Conservation (phyloP, 441 rosid species). For the Heliophila coronopifolia region DNA sequence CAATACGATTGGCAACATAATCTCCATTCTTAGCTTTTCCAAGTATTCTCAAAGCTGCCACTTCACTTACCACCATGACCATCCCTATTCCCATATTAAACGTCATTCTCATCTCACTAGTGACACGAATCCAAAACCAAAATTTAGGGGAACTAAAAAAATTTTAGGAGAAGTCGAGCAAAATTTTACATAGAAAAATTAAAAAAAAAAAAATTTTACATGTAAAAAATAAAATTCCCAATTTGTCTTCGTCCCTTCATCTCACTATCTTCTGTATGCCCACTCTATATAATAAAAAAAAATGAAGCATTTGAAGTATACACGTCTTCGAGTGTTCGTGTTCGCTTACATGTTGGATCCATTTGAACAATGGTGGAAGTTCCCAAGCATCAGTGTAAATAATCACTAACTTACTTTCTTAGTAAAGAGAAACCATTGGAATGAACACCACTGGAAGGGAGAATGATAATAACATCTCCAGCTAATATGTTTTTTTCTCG, state of each 20-base stretch:
- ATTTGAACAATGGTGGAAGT: constrained; percentile 61
- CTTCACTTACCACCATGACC: constrained; percentile 64
- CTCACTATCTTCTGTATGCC: constrained; percentile 63
- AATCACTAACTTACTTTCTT: constrained; percentile 48
- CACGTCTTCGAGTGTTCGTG: too few relatives aligned
- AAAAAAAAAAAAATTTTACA: too few relatives aligned
- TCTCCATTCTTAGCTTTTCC: constrained; percentile 36
- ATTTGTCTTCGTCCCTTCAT: too few relatives aligned
- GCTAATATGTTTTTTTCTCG: constrained; percentile 61
- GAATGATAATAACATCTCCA: constrained; percentile 76
- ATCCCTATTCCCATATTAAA: constrained; percentile 91
- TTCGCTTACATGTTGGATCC: constrained; percentile 96
- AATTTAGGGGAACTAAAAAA: too few relatives aligned
- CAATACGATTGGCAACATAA: constrained; percentile 48
- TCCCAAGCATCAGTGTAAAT: constrained; percentile 62
- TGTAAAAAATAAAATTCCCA: too few relatives aligned
- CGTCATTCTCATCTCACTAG: constrained; percentile 87
- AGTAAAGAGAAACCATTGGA: constrained; percentile 94
- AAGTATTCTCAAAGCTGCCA: constrained; percentile 51
- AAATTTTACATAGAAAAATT: too few relatives aligned
- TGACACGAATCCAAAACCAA: too few relatives aligned
- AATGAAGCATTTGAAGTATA: not conserved
- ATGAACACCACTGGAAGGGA: constrained; percentile 88
- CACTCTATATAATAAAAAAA: constrained; percentile 39
- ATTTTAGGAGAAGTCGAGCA: too few relatives aligned